Base-by-base conservation (phyloP, 108 stramenopile species). In the Conticribra guillardii region DNA sequence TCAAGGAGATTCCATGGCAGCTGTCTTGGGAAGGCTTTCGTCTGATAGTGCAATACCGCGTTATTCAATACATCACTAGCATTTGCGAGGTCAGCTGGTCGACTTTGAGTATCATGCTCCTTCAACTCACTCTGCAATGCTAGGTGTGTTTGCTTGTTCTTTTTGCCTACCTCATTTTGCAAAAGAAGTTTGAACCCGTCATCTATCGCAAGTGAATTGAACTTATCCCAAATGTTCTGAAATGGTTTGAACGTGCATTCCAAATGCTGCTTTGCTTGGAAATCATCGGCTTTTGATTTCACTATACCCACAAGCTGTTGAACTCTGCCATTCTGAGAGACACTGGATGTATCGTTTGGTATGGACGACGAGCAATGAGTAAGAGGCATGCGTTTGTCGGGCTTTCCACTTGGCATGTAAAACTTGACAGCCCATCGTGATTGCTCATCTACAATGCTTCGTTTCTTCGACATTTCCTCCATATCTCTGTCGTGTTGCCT, bases 351-450 rank as follows among this genome's bases (percentile, higher is more conserved):
- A 15, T 58, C 21, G 8, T 22, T 34, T 29, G 21, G 18, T 24
- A 7, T 27, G 41, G 15, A 34, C 2, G 66, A 11, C 18, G 1
- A 67, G 17, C 26, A 16, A 27, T 11, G n/a, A n/a, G n/a, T n/a
- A 24, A 60, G 48, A n/a, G 69, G 59, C 52, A 22, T 23, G n/a
- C 70, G 64, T 28, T 69, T 80, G 19, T 80, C 79, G 0, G 79
- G 79, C 22, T 80, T 80, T 0, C 73, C 79, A 33, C 54, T 64
- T 30, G 68, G 67, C 32, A 69, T 18, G 32, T 15, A 63, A 41
- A 60, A 74, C 34, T 74, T 69, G 23, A 80, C 79, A 16, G 60
- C 56, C 79, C 79, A 80, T 2, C 26, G n/a, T 46, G 69, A 31
- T 54, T 63, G 48, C 34, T 80, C 79, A 41, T 80, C 49, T n/a